Evolutionary conservation across 106 monocot species (phyloP).

Genomic region (Triglochin maritima): DNA sequence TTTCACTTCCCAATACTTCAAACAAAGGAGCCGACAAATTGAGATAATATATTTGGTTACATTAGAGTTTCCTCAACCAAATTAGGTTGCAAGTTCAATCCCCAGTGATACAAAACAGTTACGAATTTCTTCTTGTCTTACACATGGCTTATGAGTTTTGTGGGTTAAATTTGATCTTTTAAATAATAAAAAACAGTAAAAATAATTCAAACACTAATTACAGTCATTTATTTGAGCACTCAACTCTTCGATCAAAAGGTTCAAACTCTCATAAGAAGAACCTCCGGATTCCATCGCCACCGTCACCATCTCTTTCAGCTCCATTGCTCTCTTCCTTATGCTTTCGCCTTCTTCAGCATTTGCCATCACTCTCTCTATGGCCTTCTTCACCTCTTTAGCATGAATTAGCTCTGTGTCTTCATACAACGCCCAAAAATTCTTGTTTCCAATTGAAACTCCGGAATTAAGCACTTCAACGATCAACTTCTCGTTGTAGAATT

Average conservation of each 20-base stretch:
- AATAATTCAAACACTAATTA: no score
- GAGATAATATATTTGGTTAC: no score
- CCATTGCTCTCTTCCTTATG: not conserved
- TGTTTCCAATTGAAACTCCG: not conserved
- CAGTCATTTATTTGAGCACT: no score
- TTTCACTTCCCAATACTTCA: no score
- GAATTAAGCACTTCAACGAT: not conserved
- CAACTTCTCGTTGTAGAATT: slow-evolving; percentile 17
- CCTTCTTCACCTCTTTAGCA: not conserved
- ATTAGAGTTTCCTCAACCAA: no score
- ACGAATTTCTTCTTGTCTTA: no score
- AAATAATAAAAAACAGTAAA: no score
- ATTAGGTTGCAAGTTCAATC: no score
- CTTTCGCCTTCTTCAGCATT: not conserved
- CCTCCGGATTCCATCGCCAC: not conserved
- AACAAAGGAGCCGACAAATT: no score
- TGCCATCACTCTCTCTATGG: not conserved
- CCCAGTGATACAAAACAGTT: no score
- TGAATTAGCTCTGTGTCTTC: not conserved
- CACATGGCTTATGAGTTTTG: no score
- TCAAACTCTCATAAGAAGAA: not conserved
- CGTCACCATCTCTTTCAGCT: not conserved
- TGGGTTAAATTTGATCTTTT: no score
- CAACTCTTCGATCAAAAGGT: not conserved
- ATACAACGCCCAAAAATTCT: not conserved